Evolutionary conservation across 2,329 filamentous ascomycete genomes (phyloP).

Genomic region (Phaeosphaeriaceae sp.): DNA sequence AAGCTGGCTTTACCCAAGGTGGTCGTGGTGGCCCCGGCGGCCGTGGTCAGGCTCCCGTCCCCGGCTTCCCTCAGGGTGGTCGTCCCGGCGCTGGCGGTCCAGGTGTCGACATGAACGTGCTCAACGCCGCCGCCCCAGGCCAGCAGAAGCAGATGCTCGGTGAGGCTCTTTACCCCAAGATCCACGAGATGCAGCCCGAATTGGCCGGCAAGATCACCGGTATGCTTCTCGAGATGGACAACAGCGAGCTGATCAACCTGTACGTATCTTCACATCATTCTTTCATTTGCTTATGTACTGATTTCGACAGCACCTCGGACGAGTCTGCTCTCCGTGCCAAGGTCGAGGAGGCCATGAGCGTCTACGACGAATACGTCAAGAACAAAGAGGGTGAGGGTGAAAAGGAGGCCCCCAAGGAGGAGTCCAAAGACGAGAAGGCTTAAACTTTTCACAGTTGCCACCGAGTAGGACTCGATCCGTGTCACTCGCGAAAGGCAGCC

Average conservation of each 20-base stretch:
- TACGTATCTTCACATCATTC: conserved; percentile 64
- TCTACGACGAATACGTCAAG: conserved; percentile 99
- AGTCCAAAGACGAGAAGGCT: conserved; percentile 57
- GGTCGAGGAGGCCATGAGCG: conserved; percentile 95
- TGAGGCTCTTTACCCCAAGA: conserved; percentile 98
- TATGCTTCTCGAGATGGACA: conserved; percentile 99
- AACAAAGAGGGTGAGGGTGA: conserved; percentile 63
- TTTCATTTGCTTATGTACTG: conserved; percentile 26
- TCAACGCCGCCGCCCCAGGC: conserved; percentile 63
- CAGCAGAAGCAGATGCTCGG: conserved; percentile 99
- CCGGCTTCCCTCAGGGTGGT: conserved; percentile 42
- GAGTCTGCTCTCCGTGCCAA: conserved; percentile 88
- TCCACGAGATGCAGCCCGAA: conserved; percentile 90
- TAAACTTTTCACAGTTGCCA: conserved; percentile 41
- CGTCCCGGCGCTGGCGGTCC: conserved; percentile 29
- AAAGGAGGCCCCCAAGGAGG: conserved; percentile 50
- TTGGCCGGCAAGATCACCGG: conserved; percentile 99
- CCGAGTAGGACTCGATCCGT: conserved; percentile 39
- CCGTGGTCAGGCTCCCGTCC: conserved; percentile 40
- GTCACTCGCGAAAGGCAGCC: conserved; percentile 33
- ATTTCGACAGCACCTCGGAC: conserved; percentile 76
- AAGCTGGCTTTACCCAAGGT: conserved; percentile 45
- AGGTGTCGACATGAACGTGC: conserved; percentile 59
- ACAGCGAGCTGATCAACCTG: conserved; percentile 90
- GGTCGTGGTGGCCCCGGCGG: conserved; percentile 40